Conservation (phyloP, 2,329 filamentous ascomycete species). For the Penicillium decumbens region DNA sequence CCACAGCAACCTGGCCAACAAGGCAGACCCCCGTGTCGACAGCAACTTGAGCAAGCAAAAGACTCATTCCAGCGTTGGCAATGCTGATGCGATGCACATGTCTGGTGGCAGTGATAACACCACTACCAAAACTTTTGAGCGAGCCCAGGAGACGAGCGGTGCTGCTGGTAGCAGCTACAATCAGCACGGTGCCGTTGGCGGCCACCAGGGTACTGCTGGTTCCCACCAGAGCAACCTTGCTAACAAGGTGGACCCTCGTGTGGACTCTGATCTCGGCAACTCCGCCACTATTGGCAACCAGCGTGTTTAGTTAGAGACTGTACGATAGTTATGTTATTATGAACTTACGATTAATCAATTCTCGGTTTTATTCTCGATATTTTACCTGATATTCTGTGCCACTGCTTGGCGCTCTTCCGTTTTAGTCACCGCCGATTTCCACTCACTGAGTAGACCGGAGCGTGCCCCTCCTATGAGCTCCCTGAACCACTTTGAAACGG, state of each 20-base stretch:
- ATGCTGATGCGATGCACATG: constrained; percentile 8
- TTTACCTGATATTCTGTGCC: not conserved
- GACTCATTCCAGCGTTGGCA: constrained; percentile 12
- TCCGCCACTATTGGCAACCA: constrained; percentile 14
- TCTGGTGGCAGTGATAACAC: constrained; percentile 12
- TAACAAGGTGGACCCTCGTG: constrained; percentile 20
- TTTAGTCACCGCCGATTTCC: not conserved
- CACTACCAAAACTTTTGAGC: constrained; percentile 18
- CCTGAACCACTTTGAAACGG: too few species aligned
- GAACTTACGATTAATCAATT: not conserved
- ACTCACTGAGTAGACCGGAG: too few species aligned
- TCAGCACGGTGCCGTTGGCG: not conserved
- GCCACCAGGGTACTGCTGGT: constrained; percentile 9
- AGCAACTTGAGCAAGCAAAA: constrained; percentile 11
- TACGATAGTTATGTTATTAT: constrained; percentile 5
- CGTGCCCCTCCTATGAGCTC: too few species aligned
- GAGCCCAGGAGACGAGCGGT: constrained; percentile 11
- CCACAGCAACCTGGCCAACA: constrained; percentile 13
- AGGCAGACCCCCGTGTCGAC: constrained; percentile 8
- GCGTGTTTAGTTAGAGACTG: constrained; percentile 7
- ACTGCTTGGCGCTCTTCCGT: not conserved
- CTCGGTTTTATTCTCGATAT: not conserved
- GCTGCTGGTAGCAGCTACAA: constrained; percentile 18
- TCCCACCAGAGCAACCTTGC: constrained; percentile 14
- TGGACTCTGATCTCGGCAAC: constrained; percentile 20